Evolutionary conservation across 2,329 filamentous ascomycete genomes (phyloP), one percentile per base, ranked within the genome.

Genomic region (Arthroderma uncinatum): DNA sequence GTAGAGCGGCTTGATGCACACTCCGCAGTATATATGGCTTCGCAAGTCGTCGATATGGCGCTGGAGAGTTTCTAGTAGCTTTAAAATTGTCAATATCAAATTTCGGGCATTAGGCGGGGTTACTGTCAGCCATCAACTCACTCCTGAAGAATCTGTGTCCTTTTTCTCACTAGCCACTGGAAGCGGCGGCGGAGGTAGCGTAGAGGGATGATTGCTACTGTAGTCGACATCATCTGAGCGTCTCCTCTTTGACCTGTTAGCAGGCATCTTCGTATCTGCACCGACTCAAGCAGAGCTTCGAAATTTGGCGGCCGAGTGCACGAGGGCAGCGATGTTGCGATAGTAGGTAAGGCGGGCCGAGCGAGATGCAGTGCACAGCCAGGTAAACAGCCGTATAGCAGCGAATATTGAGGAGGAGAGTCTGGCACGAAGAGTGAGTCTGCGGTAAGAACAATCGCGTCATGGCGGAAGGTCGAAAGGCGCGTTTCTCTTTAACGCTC

Each of bases 1-100:
- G 70, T 86, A 86, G 53, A 87, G 76, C 53, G 84, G 78, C 57
- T 81, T 78, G 62, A 85, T 80, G 69, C 84, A 87, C 61, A 87
- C 83, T 61, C 83, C 82, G 72, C 84, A 87, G 58, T 82, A 83
- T 63, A 85, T 73, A 33, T 84, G 74, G 30, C 71, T 72, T 62
- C 82, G 78, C 60, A 87, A 79, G 62, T 79, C 76, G 63, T 83
- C 78, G 48, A 87, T 77, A 67, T 86, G 82, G 48, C 73, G 68
- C 63, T 77, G 74, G 16, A 77, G 65, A 4, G 71, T 76, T 59
- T 71, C 62, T 25, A 73, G 64, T 34, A 75, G 68, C 70, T 74
- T 55, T 21, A 50, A n/a, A 33, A 50, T 30, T 9, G 47, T 50
- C 47, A 50, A 19, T 16, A 19, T 50, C 28, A 10, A 14, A 30